Evolutionary conservation across 345 rosid genomes (phyloP).

Genomic region (Salix koriyanagi): DNA sequence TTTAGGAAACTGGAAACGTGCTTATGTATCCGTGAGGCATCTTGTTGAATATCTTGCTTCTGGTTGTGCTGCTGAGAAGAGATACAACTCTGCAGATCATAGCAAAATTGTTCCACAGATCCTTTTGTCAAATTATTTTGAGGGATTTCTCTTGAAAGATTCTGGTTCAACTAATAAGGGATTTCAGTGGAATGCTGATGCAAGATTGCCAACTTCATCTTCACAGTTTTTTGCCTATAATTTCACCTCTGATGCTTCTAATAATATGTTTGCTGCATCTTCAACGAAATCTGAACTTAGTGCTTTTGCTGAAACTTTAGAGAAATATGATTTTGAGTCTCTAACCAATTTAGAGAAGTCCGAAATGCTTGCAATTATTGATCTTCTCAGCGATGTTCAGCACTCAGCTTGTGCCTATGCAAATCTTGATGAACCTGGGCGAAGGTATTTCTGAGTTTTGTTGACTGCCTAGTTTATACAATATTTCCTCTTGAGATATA

Average conservation of each 20-base stretch:
- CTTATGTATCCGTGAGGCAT: conserved; percentile 67
- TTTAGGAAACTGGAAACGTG: conserved; percentile 90
- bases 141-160: conserved; percentile 49
- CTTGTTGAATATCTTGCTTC: conserved; percentile 54
- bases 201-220: conserved; percentile 37
- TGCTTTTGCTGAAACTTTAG: conserved; percentile 49
- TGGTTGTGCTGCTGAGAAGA: conserved; percentile 33
- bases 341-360: conserved; percentile 46
- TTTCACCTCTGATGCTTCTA: conserved; percentile 34
- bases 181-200: conserved; percentile 62
- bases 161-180: conserved; percentile 42
- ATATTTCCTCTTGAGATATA: not conserved
- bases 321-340: conserved; percentile 45
- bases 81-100: conserved; percentile 23
- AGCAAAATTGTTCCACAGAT: conserved; percentile 49
- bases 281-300: conserved; percentile 46
- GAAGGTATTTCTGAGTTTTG: conserved; percentile 48
- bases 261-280: conserved; percentile 33
- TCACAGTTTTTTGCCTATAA: conserved; percentile 40
- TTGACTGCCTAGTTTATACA: not conserved
- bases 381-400: conserved; percentile 68
- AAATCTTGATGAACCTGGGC: conserved; percentile 83
- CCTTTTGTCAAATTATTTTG: conserved; percentile 60
- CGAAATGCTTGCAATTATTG: conserved; percentile 64
- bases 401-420: conserved; percentile 63